Evolutionary conservation across 2,329 filamentous ascomycete genomes (phyloP).

Genomic region (Botryotinia calthae): DNA sequence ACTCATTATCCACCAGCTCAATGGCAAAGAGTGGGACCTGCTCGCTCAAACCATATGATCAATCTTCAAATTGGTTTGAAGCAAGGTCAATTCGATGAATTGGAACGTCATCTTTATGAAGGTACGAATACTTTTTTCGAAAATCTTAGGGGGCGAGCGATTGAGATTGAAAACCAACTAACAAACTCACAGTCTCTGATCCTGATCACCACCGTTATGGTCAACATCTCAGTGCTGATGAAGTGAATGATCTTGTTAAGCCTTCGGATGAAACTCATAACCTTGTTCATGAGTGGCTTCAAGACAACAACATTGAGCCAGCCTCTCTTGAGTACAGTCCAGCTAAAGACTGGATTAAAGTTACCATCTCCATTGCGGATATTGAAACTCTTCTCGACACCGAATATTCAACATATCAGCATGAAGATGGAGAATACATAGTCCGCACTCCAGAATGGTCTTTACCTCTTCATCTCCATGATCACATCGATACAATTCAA

Average conservation of each 20-base stretch:
- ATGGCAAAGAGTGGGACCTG: constrained; percentile 20
- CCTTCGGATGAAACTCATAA: constrained; percentile 51
- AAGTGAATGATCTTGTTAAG: constrained; percentile 53
- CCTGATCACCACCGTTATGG: constrained; percentile 55
- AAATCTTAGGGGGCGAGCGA: neutral
- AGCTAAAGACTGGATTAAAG: constrained; percentile 56
- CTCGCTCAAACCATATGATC: constrained; percentile 3
- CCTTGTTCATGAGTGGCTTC: constrained; percentile 57
- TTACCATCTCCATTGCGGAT: constrained; percentile 48
- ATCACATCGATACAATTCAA: constrained; percentile 50
- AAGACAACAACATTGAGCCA: constrained; percentile 48
- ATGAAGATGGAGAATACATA: constrained; percentile 33
- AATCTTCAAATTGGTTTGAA: constrained; percentile 23
- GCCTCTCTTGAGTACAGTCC: constrained; percentile 44
- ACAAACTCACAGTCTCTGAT: constrained; percentile 45
- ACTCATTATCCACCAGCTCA: constrained; percentile 18
- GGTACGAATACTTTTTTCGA: neutral
- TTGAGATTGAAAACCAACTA: neutral
- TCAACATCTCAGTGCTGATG: constrained; percentile 49
- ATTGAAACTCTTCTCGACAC: constrained; percentile 40
- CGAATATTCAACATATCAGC: constrained; percentile 40
- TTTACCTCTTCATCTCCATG: constrained; percentile 44
- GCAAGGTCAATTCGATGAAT: constrained; percentile 21
- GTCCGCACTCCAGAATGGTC: constrained; percentile 36
- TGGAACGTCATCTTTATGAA: constrained; percentile 22